phyloP scores from a whole-genome alignment of 495 filamentous ascomycete species.

The Clavariopsis aquatica region DNA sequence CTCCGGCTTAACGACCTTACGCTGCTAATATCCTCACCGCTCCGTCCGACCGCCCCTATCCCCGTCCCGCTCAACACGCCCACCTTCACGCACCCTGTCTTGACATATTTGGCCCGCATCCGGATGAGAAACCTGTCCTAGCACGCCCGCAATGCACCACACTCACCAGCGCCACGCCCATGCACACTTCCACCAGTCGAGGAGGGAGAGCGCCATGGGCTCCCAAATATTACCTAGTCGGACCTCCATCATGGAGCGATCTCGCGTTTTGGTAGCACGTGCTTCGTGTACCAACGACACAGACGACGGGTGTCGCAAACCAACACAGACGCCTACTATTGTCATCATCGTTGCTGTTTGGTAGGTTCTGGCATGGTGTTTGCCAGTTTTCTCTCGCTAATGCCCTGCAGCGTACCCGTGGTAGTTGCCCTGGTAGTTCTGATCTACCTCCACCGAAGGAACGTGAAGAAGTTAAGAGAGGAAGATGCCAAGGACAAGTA shows the following conservation, averaged over 20 bases:
- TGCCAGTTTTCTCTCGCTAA: constrained; percentile 22
- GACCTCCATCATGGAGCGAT: constrained; percentile 19
- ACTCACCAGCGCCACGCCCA: constrained; percentile 25
- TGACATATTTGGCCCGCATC: constrained; percentile 3
- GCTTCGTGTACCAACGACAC: constrained; percentile 34
- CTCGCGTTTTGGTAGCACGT: constrained; percentile 26
- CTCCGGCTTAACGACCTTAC: constrained; percentile 35
- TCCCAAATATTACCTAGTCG: constrained; percentile 11
- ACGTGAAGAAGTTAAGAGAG: constrained; percentile 66
- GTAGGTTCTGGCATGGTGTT: constrained; percentile 60
- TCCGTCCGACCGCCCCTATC: neutral
- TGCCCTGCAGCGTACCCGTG: constrained; percentile 68
- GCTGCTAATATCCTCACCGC: constrained; percentile 37
- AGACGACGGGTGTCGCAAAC: constrained; percentile 38
- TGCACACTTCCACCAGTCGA: constrained; percentile 9
- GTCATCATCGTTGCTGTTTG: constrained; percentile 78
- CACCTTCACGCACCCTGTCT: neutral
- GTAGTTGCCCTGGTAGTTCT: constrained; percentile 66
- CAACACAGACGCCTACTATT: constrained; percentile 57
- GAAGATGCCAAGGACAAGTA: constrained; percentile 89
- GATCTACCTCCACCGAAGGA: constrained; percentile 74
- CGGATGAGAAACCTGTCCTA: constrained; percentile 22
- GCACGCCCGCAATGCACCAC: constrained; percentile 17
- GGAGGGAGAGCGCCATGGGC: constrained; percentile 13
- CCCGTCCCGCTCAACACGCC: neutral